Evolutionary conservation across 768 basidiomycete species (phyloP).

Genomic region (Hortiboletus campestris): DNA sequence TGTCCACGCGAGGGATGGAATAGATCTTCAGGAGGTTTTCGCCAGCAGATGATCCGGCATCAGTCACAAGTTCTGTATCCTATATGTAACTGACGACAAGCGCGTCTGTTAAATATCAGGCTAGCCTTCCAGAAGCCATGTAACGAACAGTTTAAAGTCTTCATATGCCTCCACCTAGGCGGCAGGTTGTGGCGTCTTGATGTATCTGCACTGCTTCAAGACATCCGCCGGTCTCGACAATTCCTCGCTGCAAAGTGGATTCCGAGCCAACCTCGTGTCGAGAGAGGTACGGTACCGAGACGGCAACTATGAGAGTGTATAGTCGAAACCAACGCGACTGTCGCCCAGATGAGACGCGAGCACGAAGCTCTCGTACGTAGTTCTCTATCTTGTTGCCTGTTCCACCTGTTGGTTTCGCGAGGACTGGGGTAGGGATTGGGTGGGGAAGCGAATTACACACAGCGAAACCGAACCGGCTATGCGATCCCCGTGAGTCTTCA

Average conservation of each 20-base stretch:
- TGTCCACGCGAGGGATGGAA: conserved; percentile 68
- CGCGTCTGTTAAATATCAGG: conserved; percentile 28
- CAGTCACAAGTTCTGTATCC: neutral
- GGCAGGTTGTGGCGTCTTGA: conserved; percentile 26
- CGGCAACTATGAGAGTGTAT: conserved; percentile 3
- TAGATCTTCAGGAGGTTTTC: conserved; percentile 39
- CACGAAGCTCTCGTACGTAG: neutral
- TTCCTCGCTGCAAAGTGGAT: conserved; percentile 5
- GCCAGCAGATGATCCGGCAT: conserved; percentile 10
- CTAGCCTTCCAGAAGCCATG: neutral
- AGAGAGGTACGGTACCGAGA: conserved; percentile 6
- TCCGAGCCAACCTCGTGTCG: neutral
- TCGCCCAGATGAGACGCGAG: neutral
- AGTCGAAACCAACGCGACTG: conserved; percentile 4
- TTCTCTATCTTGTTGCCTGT: neutral
- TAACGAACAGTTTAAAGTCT: conserved; percentile 11
- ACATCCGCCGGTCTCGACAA: conserved; percentile 20
- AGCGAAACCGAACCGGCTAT: neutral
- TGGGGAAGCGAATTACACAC: neutral
- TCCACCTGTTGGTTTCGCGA: neutral
- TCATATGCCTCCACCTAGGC: conserved; percentile 31
- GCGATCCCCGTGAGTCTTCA: no score
- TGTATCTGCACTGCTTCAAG: conserved; percentile 44
- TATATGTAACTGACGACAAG: conserved; percentile 38
- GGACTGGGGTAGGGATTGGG: neutral